Conservation (phyloP, 2,329 filamentous ascomycete species). For the Botrytis fragariae region DNA sequence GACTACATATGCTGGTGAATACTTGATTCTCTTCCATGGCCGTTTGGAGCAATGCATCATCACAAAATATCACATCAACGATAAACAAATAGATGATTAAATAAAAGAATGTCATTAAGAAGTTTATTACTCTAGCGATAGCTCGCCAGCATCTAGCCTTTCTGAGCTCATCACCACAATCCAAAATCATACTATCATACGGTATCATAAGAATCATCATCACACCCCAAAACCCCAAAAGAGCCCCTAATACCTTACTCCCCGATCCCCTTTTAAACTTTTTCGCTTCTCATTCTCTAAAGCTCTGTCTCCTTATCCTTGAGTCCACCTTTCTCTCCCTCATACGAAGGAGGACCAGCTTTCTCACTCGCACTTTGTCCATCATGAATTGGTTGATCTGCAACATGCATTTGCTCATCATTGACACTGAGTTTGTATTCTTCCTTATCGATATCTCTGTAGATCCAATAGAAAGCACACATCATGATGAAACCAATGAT, state of each 20-base stretch:
- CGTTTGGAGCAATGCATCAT: no score
- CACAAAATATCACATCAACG: no score
- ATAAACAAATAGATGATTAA: background rate
- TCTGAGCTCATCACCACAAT: background rate
- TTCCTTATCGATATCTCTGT: conserved; percentile 48
- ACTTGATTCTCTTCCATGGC: no score
- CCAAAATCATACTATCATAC: conserved; percentile 12
- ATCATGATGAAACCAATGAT: conserved; percentile 47
- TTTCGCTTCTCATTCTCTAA: background rate
- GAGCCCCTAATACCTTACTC: background rate
- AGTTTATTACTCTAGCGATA: background rate
- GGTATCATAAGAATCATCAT: conserved; percentile 18
- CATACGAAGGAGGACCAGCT: background rate
- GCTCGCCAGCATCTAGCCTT: conserved; percentile 11
- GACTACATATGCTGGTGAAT: background rate
- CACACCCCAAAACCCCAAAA: background rate
- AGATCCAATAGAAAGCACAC: conserved; percentile 47
- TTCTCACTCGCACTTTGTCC: background rate
- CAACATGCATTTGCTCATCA: conserved; percentile 23
- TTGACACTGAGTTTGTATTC: conserved; percentile 45
- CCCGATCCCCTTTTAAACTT: background rate
- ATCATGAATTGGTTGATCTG: background rate
- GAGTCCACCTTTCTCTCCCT: background rate
- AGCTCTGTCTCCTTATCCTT: background rate
- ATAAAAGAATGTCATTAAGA: conserved; percentile 14